Percentiles rank a stretch among this genome's conserved stretches.
Evolutionary conservation across 306 rosid genomes (phyloP).

Genomic region (Sicyos baderoa): DNA sequence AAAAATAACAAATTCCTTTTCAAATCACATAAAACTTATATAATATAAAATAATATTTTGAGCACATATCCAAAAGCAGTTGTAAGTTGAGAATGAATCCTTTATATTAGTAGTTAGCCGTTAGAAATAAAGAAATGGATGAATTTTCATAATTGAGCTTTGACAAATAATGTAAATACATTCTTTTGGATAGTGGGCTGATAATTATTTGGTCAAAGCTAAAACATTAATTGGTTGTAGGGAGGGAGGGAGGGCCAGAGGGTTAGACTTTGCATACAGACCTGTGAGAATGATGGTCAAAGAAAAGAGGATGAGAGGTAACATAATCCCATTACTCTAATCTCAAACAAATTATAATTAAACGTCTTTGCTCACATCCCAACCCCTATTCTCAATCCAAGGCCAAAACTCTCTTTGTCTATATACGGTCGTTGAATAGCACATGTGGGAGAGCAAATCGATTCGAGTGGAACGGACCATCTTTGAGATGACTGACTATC

Average conservation of each 20-base stretch:
- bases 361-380: not conserved
- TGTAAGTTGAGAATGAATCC: not conserved
- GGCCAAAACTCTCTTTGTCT: not conserved
- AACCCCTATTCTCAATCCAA: not conserved
- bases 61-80: not conserved
- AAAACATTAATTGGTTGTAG: not conserved
- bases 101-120: not conserved
- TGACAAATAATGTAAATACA: slow-evolving; percentile 5
- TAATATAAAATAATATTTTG: no score
- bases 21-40: not conserved
- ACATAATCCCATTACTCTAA: not conserved
- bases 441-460: not conserved
- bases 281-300: not conserved
- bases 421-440: not conserved
- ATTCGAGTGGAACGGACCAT: not conserved
- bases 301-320: not conserved
- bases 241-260: not conserved
- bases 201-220: not conserved
- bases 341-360: not conserved
- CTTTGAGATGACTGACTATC: not conserved
- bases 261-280: not conserved
- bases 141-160: not conserved
- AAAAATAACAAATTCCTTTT: not conserved
- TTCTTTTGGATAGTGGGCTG: not conserved
- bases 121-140: not conserved